These are phyloP conservation scores for Globisporangium lucens DNA, from an alignment of 352 stramenopile species.

Conservation along the genomic window DNA sequence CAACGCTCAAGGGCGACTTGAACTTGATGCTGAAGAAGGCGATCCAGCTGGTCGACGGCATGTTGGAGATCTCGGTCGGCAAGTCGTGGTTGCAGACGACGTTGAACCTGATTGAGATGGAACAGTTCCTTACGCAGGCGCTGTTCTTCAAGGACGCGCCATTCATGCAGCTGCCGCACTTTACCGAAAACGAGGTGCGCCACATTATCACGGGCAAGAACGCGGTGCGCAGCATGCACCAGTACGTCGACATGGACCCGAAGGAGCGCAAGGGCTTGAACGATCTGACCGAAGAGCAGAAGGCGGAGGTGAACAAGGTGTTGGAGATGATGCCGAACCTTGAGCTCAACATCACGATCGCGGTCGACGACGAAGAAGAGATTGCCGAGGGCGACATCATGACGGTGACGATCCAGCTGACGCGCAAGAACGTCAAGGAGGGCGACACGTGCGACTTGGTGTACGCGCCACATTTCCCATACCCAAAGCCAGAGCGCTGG, in stretches of 20 bases:
- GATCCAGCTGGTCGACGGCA: conserved; percentile 96
- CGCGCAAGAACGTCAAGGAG: conserved; percentile 95
- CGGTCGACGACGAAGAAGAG: conserved; percentile 89
- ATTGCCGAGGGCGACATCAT: conserved; percentile 99
- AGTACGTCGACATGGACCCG: conserved; percentile 92
- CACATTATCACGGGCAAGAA: conserved; percentile 92
- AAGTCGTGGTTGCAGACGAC: conserved; percentile 95
- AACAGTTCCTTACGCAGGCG: conserved; percentile 96
- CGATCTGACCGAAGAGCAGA: conserved; percentile 89
- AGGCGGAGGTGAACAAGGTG: conserved; percentile 92
- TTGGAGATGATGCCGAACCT: conserved; percentile 95
- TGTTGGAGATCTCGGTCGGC: conserved; percentile 97
- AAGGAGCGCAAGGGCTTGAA: conserved; percentile 93
- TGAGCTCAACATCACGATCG: conserved; percentile 88
- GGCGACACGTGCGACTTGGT: conserved; percentile 94
- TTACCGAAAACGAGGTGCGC: conserved; percentile 89
- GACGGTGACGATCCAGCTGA: conserved; percentile 96
- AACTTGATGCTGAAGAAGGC: conserved; percentile 94
- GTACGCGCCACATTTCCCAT: conserved; percentile 96
- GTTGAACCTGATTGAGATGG: conserved; percentile 96
- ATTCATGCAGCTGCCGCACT: conserved; percentile 90
- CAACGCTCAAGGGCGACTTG: conserved; percentile 83
- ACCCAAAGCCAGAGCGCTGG: conserved; percentile 95
- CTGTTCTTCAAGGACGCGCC: conserved; percentile 93
- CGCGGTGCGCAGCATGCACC: conserved; percentile 87